Conservation (phyloP, 208 protist species). For the Vickermania ingenoplastis region DNA sequence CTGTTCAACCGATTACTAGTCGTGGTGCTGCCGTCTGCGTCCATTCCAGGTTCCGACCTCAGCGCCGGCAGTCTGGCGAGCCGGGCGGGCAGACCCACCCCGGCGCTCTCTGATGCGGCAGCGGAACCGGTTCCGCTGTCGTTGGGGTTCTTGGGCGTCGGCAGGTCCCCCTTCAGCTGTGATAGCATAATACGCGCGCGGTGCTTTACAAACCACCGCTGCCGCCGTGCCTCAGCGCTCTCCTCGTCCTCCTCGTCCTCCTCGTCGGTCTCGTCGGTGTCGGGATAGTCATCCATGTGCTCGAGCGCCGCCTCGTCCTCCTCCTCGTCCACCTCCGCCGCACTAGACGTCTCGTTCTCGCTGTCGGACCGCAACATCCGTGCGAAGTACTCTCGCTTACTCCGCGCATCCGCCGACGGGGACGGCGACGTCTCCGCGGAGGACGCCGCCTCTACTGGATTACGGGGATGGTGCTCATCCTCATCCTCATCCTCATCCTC, state of each 20-base stretch:
- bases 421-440: no score
- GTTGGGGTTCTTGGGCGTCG: neutral
- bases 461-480: no score
- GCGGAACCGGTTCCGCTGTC: neutral
- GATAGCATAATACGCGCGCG: neutral
- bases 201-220: neutral
- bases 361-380: conserved; percentile 3
- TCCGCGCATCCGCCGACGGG: no score
- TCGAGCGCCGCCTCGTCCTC: conserved; percentile 9
- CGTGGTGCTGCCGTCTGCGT: no score
- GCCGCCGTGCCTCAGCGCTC: neutral
- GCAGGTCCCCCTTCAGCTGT: neutral
- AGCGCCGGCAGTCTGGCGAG: no score
- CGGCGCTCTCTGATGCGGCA: no score
- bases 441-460: no score
- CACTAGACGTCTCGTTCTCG: neutral
- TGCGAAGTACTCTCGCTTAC: neutral
- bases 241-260: conserved; percentile 11
- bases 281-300: conserved; percentile 7
- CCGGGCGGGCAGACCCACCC: no score
- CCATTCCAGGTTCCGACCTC: no score
- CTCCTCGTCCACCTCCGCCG: conserved; percentile 9
- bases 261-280: conserved; percentile 7
- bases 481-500: neutral
- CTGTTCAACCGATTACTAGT: no score